These are phyloP conservation scores for Ceratocystis alfenasii DNA, from an alignment of 2,329 filamentous ascomycete species.

Conservation along the genomic window DNA sequence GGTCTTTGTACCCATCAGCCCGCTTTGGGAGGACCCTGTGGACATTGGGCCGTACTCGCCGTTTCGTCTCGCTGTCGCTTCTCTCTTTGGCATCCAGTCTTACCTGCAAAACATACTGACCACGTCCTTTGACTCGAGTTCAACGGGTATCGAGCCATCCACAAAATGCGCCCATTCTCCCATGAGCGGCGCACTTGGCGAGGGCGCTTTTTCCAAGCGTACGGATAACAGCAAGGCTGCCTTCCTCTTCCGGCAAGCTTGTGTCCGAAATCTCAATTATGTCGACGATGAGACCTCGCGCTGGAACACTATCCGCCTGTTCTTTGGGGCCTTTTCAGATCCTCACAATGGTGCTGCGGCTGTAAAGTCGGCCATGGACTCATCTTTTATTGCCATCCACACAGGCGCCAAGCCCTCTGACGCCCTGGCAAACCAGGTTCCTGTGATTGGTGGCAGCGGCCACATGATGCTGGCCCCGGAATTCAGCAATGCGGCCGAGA, in stretches of 20 bases:
- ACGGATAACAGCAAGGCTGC: constrained; percentile 18
- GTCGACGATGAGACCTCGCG: neutral
- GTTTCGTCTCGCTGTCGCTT: constrained; percentile 17
- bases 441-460: constrained; percentile 20
- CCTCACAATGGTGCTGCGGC: constrained; percentile 4
- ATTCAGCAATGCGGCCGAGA: constrained; percentile 12
- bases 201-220: constrained; percentile 6
- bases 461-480: constrained; percentile 15
- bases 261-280: constrained; percentile 14
- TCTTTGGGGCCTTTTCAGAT: constrained; percentile 17
- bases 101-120: constrained; percentile 17
- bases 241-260: constrained; percentile 17
- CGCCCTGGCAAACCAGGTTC: constrained; percentile 14
- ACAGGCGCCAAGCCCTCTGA: neutral
- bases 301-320: constrained; percentile 17
- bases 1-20: constrained; percentile 16
- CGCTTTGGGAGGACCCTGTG: constrained; percentile 2
- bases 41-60: constrained; percentile 21
- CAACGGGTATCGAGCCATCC: neutral
- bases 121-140: constrained; percentile 14
- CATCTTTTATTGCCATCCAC: constrained; percentile 19
- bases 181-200: constrained; percentile 13
- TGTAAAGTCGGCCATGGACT: constrained; percentile 18
- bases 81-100: constrained; percentile 17
- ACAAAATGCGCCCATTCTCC: constrained; percentile 15